Evolutionary conservation across 2,329 filamentous ascomycete genomes (phyloP).

Genomic region (Nemania diffusa): DNA sequence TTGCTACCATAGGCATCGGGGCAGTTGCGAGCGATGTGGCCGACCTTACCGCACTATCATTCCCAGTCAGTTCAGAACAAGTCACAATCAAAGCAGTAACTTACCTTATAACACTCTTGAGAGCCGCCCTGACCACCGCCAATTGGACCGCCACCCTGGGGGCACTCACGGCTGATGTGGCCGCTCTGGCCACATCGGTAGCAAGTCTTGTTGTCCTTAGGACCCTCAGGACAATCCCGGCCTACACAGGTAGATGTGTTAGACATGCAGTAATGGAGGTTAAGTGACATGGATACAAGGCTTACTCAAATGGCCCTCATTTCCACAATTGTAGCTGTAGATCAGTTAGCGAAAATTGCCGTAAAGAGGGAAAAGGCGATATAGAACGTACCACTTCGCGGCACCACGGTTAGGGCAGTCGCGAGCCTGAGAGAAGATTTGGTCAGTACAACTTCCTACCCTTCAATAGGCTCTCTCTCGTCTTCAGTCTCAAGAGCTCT

Average conservation of each 20-base stretch:
- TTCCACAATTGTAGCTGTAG: slow-evolving; percentile 54
- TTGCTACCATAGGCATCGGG: slow-evolving; percentile 68
- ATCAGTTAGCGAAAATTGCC: slow-evolving; percentile 39
- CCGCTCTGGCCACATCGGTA: slow-evolving; percentile 84
- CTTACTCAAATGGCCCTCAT: slow-evolving; percentile 82
- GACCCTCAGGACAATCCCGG: slow-evolving; percentile 89
- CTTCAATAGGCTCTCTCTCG: slow-evolving; percentile 26
- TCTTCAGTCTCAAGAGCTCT: slow-evolving; percentile 11
- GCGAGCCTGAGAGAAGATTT: slow-evolving; percentile 67
- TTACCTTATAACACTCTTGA: slow-evolving; percentile 89
- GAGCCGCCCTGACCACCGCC: slow-evolving; percentile 55
- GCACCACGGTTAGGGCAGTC: slow-evolving; percentile 87
- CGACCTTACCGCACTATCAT: slow-evolving; percentile 85
- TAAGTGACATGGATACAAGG: slow-evolving; percentile 37
- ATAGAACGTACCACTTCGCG: slow-evolving; percentile 76
- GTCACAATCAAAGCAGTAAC: slow-evolving; percentile 21
- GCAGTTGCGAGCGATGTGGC: slow-evolving; percentile 96
- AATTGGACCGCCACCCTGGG: slow-evolving; percentile 59
- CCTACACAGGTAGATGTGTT: slow-evolving; percentile 58
- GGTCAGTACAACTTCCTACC: slow-evolving; percentile 43
- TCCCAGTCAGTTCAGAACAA: slow-evolving; percentile 5
- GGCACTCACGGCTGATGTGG: slow-evolving; percentile 92
- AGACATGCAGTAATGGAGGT: slow-evolving; percentile 24
- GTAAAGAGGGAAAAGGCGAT: neutral
- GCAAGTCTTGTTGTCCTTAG: slow-evolving; percentile 85